Base-by-base conservation (phyloP, 148 eudicot species). In the Dysphania ambrosioides region DNA sequence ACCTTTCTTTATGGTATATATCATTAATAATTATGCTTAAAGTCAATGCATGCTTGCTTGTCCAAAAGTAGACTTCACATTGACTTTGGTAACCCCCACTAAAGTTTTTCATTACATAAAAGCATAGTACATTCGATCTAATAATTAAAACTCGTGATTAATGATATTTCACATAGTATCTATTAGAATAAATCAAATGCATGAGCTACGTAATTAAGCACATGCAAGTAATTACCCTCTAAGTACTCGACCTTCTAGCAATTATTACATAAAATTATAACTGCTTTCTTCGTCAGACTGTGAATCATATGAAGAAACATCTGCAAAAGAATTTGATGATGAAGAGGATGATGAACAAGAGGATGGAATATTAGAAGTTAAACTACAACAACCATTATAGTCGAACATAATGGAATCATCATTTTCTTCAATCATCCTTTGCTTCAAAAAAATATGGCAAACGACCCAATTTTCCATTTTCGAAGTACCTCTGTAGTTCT, bases 381-480 rank as follows among this genome's bases (percentile, higher is more conserved):
- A 51, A 19, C 57, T 64, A 4, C 16, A 16, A 44, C 51, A 11
- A 47, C 18, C 18, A 47, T 47, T 47, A 53, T 71, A 34, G 15
- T 58, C 23, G 27, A 68, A 56, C 51, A 32, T 35, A 8, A 38
- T 70, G 2, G 53, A 44, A 38, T 79, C 75, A 40, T 67, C 78
- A 5, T 66, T 57, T 16, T 67, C 61, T 27, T 53, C 76, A 12
- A 18, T 68, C 70, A 18, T 68, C 70, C 78, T 78, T 58, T 77
- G 81, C 78, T 77, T 85, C 81, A 70, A 47, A 77, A 83, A 89
- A 8, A 89, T 44, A 73, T 76, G 86, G 76, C 88, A 87, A 27
- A 87, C 69, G 51, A 81, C 74, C 93, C 91, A 89, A 49, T 87
- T 68, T 38, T 85, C 89, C 30, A 78, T 53, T 73, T 78, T 82